Evolutionary conservation across 1,284 basidiomycete genomes (phyloP), one percentile per base, ranked within the genome.

Genomic region (Tilletiaria anomala): DNA sequence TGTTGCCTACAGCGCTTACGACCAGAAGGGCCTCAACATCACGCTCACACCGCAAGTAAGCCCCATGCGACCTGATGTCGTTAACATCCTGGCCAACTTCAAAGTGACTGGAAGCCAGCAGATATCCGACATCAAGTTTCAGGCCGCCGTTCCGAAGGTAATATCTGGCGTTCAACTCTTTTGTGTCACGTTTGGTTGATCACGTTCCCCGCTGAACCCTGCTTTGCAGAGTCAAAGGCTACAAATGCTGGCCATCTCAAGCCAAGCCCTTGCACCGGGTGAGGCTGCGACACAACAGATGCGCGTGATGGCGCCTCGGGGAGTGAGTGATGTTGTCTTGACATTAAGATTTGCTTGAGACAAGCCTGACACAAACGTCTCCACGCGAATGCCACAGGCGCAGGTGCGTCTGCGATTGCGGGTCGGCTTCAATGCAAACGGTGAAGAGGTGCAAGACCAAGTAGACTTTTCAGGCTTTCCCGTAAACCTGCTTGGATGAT

Each of bases 171-270:
- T 24, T 32, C 2, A 33, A 43, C 24, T 5, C 18, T 40, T 24
- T n/a, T 32, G 26, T 38, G 14, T 32, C 18, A 42, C 17, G 14
- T 44, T 31, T 40, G 37, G 35, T 33, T 34, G n/a, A 12, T 18
- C 24, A 15, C 6, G 11, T 14, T 19, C 4, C n/a, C 50, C 23
- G 5, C 21, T 17, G 12, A 5, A 42, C 6, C 15, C 38, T 10
- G n/a, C n/a, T 36, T 20, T 35, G 4, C 59, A 93, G 87, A 87
- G 87, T 0, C 91, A 96, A 71, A 89, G 94, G 66, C 69, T 99
- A 44, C 89, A 96, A 67, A 97, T 99, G 91, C 76, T 88, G 45
- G 85, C 91, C 4, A 96, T 97, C 79, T 88, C 86, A 6, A 88
- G 80, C 67, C 70, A 81, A 8, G 79, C 78, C 40, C 73, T 97